phyloP scores from a whole-genome alignment of 306 rosid genomes.

The Inga laurina region DNA sequence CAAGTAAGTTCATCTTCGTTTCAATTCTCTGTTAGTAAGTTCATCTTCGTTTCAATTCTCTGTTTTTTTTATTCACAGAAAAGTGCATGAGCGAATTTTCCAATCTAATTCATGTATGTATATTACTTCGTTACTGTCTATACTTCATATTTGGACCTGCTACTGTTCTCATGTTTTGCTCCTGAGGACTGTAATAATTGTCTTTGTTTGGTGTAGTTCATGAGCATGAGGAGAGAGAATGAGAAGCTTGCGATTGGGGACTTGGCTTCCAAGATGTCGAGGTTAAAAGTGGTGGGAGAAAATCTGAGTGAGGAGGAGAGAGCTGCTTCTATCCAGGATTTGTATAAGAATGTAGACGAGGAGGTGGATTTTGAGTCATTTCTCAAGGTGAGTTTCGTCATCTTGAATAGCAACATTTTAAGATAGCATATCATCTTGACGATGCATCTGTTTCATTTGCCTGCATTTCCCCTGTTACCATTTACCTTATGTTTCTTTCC shows the following conservation, averaged over 20 bases:
- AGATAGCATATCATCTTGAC: slow-evolving; percentile 13
- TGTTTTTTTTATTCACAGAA: neutral
- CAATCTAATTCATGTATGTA: neutral
- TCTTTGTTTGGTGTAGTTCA: slow-evolving; percentile 50
- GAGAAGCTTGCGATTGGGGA: slow-evolving; percentile 72
- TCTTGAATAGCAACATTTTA: slow-evolving; percentile 28
- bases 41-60: neutral
- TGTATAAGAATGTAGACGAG: slow-evolving; percentile 65
- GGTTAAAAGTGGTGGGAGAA: slow-evolving; percentile 83
- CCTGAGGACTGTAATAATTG: slow-evolving; percentile 29
- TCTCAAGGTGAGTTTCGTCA: slow-evolving; percentile 62
- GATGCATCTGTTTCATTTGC: neutral
- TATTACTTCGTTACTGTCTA: neutral
- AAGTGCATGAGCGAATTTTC: neutral
- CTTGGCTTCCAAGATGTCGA: slow-evolving; percentile 87
- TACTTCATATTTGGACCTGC: neutral
- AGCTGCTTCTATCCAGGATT: slow-evolving; percentile 71
- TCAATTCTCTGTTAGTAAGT: slow-evolving; percentile 47
- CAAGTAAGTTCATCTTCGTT: slow-evolving; percentile 52
- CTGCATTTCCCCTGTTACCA: neutral
- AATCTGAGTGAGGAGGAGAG: slow-evolving; percentile 87
- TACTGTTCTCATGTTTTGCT: slow-evolving; percentile 14
- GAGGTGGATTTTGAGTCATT: slow-evolving; percentile 91
- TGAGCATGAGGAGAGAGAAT: slow-evolving; percentile 87
- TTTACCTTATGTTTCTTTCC: neutral